Conservation (phyloP, 2,329 filamentous ascomycete species). For the Colletotrichum aenigma region DNA sequence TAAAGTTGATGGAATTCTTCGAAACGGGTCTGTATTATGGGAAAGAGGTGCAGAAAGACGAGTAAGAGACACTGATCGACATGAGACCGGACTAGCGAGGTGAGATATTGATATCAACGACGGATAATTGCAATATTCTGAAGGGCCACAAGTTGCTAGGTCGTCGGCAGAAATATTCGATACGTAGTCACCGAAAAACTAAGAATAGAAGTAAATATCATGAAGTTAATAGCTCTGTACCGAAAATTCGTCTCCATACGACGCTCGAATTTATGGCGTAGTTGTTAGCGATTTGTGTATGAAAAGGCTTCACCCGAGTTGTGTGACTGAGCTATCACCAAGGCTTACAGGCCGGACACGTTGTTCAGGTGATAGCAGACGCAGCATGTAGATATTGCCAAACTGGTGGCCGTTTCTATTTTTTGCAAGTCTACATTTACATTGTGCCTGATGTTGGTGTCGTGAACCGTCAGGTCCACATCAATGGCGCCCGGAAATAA, state of each 20-base stretch:
- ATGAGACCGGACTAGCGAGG: background rate
- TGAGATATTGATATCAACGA: background rate
- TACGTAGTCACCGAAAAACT: background rate
- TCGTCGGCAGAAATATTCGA: background rate
- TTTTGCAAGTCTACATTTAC: too few relatives aligned
- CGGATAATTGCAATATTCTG: background rate
- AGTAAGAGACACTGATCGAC: background rate
- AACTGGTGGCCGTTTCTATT: too few relatives aligned
- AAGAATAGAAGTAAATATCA: too few relatives aligned
- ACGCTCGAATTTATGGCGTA: too few relatives aligned
- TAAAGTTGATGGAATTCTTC: background rate
- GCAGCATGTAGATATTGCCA: too few relatives aligned
- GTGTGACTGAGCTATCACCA: background rate
- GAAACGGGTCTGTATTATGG: background rate
- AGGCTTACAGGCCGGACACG: background rate
- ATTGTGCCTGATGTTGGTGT: background rate
- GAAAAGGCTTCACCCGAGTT: accelerated
- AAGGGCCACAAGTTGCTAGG: background rate
- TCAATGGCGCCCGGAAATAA: background rate
- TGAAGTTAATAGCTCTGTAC: too few relatives aligned
- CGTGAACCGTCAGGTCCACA: background rate
- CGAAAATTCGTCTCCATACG: too few relatives aligned
- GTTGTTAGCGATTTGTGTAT: background rate
- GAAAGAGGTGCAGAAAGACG: background rate
- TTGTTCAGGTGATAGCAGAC: background rate